A percentile compares a stretch with the other conserved stretches of the same genome.
Evolutionary conservation across 2,329 filamentous ascomycete genomes (phyloP).

Genomic region (Pseudocercospora musae): DNA sequence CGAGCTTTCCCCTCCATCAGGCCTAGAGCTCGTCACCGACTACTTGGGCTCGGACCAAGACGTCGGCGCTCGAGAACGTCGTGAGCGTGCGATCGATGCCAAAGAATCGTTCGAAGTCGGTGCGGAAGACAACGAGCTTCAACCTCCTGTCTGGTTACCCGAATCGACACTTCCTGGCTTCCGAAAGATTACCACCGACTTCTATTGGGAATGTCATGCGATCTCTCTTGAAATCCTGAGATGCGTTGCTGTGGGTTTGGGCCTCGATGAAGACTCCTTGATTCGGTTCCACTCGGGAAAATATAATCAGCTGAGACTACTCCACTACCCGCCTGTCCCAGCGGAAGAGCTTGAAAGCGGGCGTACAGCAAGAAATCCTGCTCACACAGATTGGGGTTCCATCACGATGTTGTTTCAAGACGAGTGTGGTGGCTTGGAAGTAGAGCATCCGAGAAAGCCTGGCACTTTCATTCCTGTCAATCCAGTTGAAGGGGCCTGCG

Average conservation of each 20-base stretch:
- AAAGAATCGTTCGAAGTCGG: constrained; percentile 48
- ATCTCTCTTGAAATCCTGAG: constrained; percentile 32
- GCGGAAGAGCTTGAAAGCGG: constrained; percentile 31
- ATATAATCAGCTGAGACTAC: constrained; percentile 30
- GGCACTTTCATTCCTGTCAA: constrained; percentile 33
- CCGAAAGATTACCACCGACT: constrained; percentile 30
- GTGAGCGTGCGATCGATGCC: constrained; percentile 18
- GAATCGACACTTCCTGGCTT: constrained; percentile 47
- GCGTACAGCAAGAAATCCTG: constrained; percentile 38
- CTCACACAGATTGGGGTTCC: constrained; percentile 43
- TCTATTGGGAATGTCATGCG: constrained; percentile 35
- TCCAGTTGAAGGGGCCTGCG: constrained; percentile 34
- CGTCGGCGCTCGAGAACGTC: constrained; percentile 2
- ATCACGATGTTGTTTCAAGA: constrained; percentile 45
- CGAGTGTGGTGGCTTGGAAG: constrained; percentile 40
- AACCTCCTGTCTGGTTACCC: constrained; percentile 50
- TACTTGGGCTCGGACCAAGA: constrained; percentile 6
- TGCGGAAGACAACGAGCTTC: constrained; percentile 41
- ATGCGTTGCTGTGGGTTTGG: constrained; percentile 37
- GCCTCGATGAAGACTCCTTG: constrained; percentile 22
- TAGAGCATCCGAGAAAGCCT: constrained; percentile 33
- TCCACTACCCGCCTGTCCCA: constrained; percentile 40
- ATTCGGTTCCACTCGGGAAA: constrained; percentile 21
- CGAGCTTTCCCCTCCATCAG: constrained; percentile 1
- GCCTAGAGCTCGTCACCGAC: constrained; percentile 6